Percentiles rank a stretch among this genome's conserved stretches.
Evolutionary conservation across 177 flowering plant species (phyloP).

Genomic region (Vitis hybrid): DNA sequence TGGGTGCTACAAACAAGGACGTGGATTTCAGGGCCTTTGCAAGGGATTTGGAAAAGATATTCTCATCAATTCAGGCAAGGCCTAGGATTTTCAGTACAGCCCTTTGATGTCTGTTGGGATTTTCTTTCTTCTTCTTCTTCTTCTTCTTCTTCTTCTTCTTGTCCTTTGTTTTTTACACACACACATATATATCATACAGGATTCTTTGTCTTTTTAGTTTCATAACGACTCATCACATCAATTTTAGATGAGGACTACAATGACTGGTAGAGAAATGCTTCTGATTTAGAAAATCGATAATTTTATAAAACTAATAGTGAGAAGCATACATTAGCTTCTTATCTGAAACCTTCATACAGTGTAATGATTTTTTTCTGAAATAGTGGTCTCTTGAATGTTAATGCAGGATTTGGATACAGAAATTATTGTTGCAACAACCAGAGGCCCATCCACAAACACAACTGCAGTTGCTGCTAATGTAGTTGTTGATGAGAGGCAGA

Average conservation of each 20-base stretch:
- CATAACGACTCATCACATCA: too few species aligned
- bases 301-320: too few species aligned
- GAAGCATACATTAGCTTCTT: too few species aligned
- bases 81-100: background rate
- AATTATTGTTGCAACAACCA: conserved; percentile 73
- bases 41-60: conserved; percentile 80
- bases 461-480: conserved; percentile 85
- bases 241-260: too few species aligned
- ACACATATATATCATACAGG: too few species aligned
- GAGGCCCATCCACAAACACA: conserved; percentile 48
- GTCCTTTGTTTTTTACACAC: too few species aligned
- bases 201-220: too few species aligned
- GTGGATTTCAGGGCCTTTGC: conserved; percentile 80
- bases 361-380: too few species aligned
- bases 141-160: too few species aligned
- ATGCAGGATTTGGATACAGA: conserved; percentile 87
- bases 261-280: too few species aligned
- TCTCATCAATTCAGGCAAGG: conserved; percentile 78
- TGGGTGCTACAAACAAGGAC: conserved; percentile 82
- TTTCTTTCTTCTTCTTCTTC: background rate
- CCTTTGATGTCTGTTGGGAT: background rate
- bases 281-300: too few species aligned
- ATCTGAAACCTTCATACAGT: too few species aligned
- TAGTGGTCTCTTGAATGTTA: background rate
- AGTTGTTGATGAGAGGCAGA: conserved; percentile 85